Percentiles rank a stretch among this genome's conserved stretches.
Conservation (phyloP, 257 asterid species). For the Gentiana straminea region DNA sequence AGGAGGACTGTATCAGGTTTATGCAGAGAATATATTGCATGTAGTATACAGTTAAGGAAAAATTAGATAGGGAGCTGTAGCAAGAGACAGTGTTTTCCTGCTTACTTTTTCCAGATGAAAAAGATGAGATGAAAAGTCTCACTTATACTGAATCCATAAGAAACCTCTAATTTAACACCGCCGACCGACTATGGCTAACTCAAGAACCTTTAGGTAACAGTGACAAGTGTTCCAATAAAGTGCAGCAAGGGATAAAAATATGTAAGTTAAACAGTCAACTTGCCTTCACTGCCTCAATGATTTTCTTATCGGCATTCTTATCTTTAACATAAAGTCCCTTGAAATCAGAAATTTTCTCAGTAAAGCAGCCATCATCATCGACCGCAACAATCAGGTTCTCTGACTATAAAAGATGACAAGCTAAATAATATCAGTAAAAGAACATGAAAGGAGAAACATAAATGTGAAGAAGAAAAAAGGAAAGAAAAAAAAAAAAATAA, state of each 20-base stretch:
- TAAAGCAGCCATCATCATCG: slow-evolving; percentile 94
- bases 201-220: too few relatives aligned
- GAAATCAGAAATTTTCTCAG: slow-evolving; percentile 73
- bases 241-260: background rate
- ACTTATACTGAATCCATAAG: too few relatives aligned
- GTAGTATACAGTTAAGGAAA: too few relatives aligned
- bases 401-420: slow-evolving; percentile 27
- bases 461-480: background rate
- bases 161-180: too few relatives aligned
- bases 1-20: too few relatives aligned
- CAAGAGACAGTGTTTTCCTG: too few relatives aligned
- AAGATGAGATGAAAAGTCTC: too few relatives aligned
- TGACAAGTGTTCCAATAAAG: too few relatives aligned
- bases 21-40: too few relatives aligned
- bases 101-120: too few relatives aligned
- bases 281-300: slow-evolving; percentile 77
- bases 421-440: background rate
- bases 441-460: background rate
- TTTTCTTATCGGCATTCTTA: slow-evolving; percentile 87
- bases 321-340: slow-evolving; percentile 68
- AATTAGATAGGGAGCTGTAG: too few relatives aligned
- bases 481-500: background rate
- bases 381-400: slow-evolving; percentile 86
- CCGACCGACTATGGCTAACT: too few relatives aligned
- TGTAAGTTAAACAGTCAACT: background rate